Evolutionary conservation across 768 basidiomycete genomes (phyloP).

Genomic region (Terana coerulea): DNA sequence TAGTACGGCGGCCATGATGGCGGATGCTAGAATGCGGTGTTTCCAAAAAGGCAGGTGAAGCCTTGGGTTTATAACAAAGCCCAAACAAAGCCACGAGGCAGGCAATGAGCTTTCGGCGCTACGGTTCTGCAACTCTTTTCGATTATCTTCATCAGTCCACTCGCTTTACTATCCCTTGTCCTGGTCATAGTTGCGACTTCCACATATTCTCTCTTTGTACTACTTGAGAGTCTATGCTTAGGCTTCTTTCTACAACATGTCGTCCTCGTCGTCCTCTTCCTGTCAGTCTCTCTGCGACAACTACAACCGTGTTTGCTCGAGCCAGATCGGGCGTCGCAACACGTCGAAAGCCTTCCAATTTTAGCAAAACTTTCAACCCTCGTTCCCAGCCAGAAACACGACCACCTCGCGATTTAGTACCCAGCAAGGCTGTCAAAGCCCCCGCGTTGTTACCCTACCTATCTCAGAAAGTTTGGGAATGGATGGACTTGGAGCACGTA

Average conservation of each 20-base stretch:
- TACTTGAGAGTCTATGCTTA: neutral
- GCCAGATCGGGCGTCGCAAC: too few relatives aligned
- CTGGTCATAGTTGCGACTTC: neutral
- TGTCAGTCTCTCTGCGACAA: too few relatives aligned
- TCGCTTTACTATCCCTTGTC: neutral
- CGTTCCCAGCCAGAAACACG: too few relatives aligned
- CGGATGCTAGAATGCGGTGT: neutral
- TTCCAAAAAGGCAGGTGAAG: conserved; percentile 10
- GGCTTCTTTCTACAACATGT: neutral
- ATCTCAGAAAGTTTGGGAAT: conserved; percentile 29
- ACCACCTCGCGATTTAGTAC: too few relatives aligned
- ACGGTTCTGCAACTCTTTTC: neutral
- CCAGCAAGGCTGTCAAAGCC: too few relatives aligned
- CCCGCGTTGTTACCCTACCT: neutral
- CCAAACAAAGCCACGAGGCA: conserved; percentile 19
- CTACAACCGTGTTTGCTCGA: too few relatives aligned
- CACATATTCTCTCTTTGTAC: too few relatives aligned
- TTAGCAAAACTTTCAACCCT: too few relatives aligned
- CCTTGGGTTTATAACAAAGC: conserved; percentile 14
- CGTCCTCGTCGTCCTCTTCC: neutral
- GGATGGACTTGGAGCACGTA: conserved; percentile 34
- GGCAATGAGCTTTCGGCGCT: neutral
- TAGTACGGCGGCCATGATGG: conserved; percentile 30
- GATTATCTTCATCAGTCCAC: neutral
- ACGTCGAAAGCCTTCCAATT: too few relatives aligned